A percentile compares a stretch with the other conserved stretches of the same genome.
These are phyloP conservation scores for Ustilago lituana DNA, from an alignment of 1,284 basidiomycete genomes.

Conservation along the genomic window DNA sequence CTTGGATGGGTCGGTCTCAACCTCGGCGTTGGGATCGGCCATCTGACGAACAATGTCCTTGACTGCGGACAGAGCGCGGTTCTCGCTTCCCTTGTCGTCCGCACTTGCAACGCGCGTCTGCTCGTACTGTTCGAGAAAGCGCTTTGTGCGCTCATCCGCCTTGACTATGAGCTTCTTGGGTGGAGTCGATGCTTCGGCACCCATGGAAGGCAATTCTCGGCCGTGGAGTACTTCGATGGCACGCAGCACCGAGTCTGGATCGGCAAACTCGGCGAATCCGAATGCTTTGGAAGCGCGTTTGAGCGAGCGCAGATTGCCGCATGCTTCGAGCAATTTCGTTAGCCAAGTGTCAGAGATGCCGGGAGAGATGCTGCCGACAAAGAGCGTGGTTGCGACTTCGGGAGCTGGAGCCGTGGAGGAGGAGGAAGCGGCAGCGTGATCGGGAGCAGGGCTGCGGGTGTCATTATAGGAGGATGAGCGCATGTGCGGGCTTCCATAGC, in stretches of 20 bases:
- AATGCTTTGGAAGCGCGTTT: constrained; percentile 93
- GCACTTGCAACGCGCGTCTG: constrained; percentile 81
- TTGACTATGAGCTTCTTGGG: constrained; percentile 78
- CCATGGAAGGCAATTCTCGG: constrained; percentile 74
- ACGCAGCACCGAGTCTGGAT: constrained; percentile 84
- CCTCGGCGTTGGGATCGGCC: constrained; percentile 71
- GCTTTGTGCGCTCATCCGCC: constrained; percentile 89
- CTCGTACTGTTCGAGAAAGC: constrained; percentile 84
- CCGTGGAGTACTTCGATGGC: constrained; percentile 82
- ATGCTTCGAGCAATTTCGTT: constrained; percentile 82
- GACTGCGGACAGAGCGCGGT: constrained; percentile 72
- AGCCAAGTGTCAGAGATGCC: constrained; percentile 83
- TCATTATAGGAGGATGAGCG: constrained; percentile 10
- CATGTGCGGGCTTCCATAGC: constrained; percentile 28
- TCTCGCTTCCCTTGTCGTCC: constrained; percentile 67
- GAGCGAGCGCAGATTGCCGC: constrained; percentile 84
- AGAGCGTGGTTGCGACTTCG: constrained; percentile 73
- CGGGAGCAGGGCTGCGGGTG: constrained; percentile 11
- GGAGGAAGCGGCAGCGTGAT: constrained; percentile 10
- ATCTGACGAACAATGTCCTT: constrained; percentile 64
- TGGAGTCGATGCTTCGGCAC: constrained; percentile 36
- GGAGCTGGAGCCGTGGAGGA: constrained; percentile 8
- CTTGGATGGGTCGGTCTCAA: constrained; percentile 69
- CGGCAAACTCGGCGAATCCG: constrained; percentile 91
- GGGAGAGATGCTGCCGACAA: constrained; percentile 93